phyloP scores from a whole-genome alignment of 768 basidiomycete genomes.

The Trametes meyenii region DNA sequence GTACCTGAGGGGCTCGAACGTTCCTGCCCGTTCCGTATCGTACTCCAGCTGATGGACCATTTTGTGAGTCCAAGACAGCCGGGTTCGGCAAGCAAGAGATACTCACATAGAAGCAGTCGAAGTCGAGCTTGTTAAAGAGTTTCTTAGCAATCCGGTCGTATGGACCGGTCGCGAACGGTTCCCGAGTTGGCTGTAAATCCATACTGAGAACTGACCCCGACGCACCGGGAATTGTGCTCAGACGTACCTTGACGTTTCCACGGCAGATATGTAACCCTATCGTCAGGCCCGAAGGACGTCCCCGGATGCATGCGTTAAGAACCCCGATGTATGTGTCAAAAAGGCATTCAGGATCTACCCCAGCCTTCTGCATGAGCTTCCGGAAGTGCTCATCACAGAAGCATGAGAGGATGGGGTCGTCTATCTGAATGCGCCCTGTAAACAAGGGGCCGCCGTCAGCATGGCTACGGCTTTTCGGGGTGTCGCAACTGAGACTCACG shows the following conservation, averaged over 20 bases:
- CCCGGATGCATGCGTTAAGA: slow-evolving; percentile 56
- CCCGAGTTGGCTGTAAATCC: slow-evolving; percentile 47
- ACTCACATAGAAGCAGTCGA: slow-evolving; percentile 47
- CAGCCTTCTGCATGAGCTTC: slow-evolving; percentile 56
- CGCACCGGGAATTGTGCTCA: neutral
- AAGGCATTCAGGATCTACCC: slow-evolving; percentile 61
- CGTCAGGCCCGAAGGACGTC: slow-evolving; percentile 53
- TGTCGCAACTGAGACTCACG: slow-evolving; percentile 22
- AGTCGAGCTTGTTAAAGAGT: slow-evolving; percentile 57
- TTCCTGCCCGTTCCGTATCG: slow-evolving; percentile 62
- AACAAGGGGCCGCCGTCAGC: neutral
- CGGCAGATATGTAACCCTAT: slow-evolving; percentile 65
- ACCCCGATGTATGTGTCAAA: slow-evolving; percentile 68
- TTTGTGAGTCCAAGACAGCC: neutral
- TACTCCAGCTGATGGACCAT: slow-evolving; percentile 52
- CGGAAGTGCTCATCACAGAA: slow-evolving; percentile 62
- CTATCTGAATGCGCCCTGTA: slow-evolving; percentile 43
- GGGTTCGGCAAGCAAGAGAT: neutral
- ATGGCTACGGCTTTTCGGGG: too few species aligned
- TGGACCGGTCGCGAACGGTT: slow-evolving; percentile 59
- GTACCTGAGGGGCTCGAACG: slow-evolving; percentile 52
- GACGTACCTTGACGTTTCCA: slow-evolving; percentile 36
- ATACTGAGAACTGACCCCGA: neutral
- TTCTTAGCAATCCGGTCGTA: slow-evolving; percentile 55
- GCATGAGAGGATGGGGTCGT: slow-evolving; percentile 52